Percentiles rank a stretch among this genome's conserved stretches.
These are phyloP conservation scores for Dactylellina drechsleri DNA, from an alignment of 2,329 filamentous ascomycete species.

Conservation along the genomic window DNA sequence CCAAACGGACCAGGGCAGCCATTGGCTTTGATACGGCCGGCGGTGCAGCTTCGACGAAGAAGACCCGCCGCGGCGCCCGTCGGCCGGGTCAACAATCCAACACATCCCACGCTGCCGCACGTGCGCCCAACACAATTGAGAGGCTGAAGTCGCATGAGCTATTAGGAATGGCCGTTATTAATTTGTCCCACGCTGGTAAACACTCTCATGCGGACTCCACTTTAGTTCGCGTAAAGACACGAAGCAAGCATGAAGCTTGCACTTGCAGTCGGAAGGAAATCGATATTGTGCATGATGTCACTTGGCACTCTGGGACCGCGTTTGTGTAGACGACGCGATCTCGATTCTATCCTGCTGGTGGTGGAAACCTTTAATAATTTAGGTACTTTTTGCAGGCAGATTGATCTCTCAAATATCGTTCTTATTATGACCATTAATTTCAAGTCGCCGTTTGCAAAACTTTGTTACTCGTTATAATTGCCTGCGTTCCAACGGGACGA, in stretches of 20 bases:
- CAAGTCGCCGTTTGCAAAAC: slow-evolving; percentile 1
- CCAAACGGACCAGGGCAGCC: neutral
- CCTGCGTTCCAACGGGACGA: neutral
- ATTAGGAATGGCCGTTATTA: slow-evolving; percentile 29
- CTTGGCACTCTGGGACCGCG: too few relatives aligned
- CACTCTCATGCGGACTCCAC: slow-evolving; percentile 16
- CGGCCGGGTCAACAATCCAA: slow-evolving; percentile 37
- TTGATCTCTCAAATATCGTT: neutral
- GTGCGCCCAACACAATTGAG: slow-evolving; percentile 23
- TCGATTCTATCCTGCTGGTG: neutral
- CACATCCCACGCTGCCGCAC: slow-evolving; percentile 42
- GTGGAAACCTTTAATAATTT: too few relatives aligned
- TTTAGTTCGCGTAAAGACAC: slow-evolving; percentile 42
- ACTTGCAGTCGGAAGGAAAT: slow-evolving; percentile 19
- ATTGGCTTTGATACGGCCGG: slow-evolving; percentile 12
- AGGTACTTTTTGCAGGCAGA: too few relatives aligned
- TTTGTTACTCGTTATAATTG: neutral
- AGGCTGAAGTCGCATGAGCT: slow-evolving; percentile 11
- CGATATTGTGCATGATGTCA: slow-evolving; percentile 27
- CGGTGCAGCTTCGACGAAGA: neutral
- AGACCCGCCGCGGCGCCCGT: slow-evolving; percentile 50
- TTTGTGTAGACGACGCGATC: neutral
- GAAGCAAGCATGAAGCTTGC: slow-evolving; percentile 29
- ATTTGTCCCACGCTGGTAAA: slow-evolving; percentile 1
- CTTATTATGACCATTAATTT: neutral